Evolutionary conservation across 2,329 filamentous ascomycete species (phyloP), one percentile per base, ranked within the genome.

Genomic region (Xenoacremonium recifei): DNA sequence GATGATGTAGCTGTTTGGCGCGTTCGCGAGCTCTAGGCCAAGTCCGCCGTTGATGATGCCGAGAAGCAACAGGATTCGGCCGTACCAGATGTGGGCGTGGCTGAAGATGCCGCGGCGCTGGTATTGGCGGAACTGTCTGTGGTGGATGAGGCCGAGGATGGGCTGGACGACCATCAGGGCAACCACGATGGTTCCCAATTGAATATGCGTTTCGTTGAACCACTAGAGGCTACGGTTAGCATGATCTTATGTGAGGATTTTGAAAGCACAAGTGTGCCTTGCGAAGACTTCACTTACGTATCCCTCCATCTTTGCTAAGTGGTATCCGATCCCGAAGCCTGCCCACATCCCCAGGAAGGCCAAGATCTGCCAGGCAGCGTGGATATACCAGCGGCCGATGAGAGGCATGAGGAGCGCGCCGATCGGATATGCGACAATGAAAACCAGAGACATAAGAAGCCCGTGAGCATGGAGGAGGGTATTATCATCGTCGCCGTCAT

Each of bases 21-120:
- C 69, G 13, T 52, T 48, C 1, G 76, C 68, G 13, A 82, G 65
- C 49, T 73, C 47, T 20, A 86, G 64, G 4, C 82, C 82, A 4
- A 85, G 61, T 0, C 81, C 82, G 41, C 82, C 82, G 53, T 85
- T 85, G 51, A 85, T 59, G 33, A 84, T 68, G 19, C 79, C 82
- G 3, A 84, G 57, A 15, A 77, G 41, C 48, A 86, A 76, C 32
- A 85, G 60, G 2, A 66, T 53, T 15, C 82, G 73, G 11, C 82
- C 82, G 53, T 74, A 81, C 79, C 79, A 85, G 50, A 83, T 75
- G 56, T 86, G 82, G 2, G 67, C 57, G 49, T 82, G 63, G 48
- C 77, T 80, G 47, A 82, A 57, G 30, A 67, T 13, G 6, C 74
- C 74, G 25, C 81, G 77, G 19, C 54, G 33, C 39, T 70, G 62